Evolutionary conservation across 257 asterid species (phyloP).

Genomic region (Scutellaria minor): DNA sequence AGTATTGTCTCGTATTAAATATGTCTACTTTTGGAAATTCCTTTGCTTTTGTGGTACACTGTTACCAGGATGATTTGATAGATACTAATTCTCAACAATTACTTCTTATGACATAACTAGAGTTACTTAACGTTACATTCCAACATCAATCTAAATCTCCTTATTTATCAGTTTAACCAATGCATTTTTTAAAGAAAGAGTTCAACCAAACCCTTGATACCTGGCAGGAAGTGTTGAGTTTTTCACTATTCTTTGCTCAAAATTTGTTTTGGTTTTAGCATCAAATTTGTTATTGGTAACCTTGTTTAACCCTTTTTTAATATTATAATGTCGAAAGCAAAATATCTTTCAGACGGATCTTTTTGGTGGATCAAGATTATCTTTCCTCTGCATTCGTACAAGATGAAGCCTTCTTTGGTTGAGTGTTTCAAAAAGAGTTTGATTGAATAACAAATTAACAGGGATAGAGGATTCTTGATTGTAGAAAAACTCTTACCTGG

Average conservation of each 20-base stretch:
- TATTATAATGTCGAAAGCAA: background rate
- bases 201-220: background rate
- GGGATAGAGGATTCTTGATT: background rate
- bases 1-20: background rate
- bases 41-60: background rate
- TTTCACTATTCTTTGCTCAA: background rate
- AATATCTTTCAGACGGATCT: background rate
- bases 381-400: background rate
- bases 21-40: background rate
- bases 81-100: background rate
- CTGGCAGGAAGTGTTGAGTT: background rate
- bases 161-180: too few relatives aligned
- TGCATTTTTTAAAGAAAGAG: too few relatives aligned
- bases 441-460: background rate
- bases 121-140: background rate
- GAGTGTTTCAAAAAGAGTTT: background rate
- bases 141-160: background rate
- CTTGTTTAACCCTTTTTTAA: background rate
- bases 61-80: constrained; percentile 1
- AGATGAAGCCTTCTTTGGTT: background rate
- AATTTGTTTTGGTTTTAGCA: constrained; percentile 13
- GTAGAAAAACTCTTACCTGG: background rate
- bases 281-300: background rate
- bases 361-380: background rate
- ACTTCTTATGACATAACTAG: background rate